phyloP scores from a whole-genome alignment of 2,329 filamentous ascomycete genomes.

The Aspergillus sp. region DNA sequence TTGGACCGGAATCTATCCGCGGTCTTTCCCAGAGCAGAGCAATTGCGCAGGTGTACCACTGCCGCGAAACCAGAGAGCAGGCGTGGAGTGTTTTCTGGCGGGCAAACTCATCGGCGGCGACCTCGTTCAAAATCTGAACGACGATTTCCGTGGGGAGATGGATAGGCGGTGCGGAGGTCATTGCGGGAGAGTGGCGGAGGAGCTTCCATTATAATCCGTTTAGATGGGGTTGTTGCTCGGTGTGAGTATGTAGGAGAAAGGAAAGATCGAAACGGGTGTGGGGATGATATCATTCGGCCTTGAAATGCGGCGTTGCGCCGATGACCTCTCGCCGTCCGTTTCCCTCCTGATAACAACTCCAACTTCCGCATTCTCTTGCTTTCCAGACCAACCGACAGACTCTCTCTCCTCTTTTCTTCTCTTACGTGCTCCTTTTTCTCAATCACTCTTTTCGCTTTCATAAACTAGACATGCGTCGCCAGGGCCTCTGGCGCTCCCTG shows the following conservation, averaged over 20 bases:
- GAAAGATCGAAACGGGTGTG: neutral
- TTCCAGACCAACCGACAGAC: neutral
- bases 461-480: constrained; percentile 25
- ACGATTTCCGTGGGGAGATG: constrained; percentile 58
- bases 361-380: neutral
- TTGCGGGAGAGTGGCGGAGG: constrained; percentile 13
- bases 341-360: neutral
- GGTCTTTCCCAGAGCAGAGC: constrained; percentile 55
- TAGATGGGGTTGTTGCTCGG: neutral
- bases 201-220: constrained; percentile 10
- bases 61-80: constrained; percentile 54
- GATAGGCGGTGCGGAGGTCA: constrained; percentile 21
- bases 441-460: neutral
- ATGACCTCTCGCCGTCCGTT: constrained; percentile 2
- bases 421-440: neutral
- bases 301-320: neutral
- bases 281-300: constrained; percentile 8
- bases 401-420: neutral
- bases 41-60: constrained; percentile 58
- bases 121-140: constrained; percentile 48
- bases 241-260: neutral
- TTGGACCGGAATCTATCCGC: constrained; percentile 47
- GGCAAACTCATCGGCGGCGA: constrained; percentile 33
- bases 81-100: constrained; percentile 51
- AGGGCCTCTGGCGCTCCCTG: constrained; percentile 26